Base-by-base conservation (phyloP, 1,284 basidiomycete species). In the Ganoderma boninense region DNA sequence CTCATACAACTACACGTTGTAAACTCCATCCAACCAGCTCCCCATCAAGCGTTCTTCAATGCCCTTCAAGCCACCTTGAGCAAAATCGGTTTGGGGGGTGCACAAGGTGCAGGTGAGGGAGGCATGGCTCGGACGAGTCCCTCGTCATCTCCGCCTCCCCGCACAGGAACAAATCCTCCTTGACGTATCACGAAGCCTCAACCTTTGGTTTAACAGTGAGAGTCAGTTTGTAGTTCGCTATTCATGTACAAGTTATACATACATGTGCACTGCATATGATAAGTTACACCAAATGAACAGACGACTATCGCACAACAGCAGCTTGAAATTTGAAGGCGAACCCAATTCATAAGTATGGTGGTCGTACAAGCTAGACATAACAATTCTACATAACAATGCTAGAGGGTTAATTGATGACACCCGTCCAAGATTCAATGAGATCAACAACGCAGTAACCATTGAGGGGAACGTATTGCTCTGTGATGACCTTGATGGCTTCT, bases 401-500 rank as follows among this genome's bases (percentile, higher is more conserved):
- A 26, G 5, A 40, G n/a, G n/a, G 14, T 60, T 63, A 71, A 0
- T 70, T 76, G 52, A 91, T 78, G 35, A 89, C 82, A 20, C 91
- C 92, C 11, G 94, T 95, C 89, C 89, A 92, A 42, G 89, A 90
- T 71, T 92, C 91, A 64, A 99, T 89, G 70, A 98, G 87, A 83
- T 99, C 97, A 66, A 97, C 86, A 35, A 96, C 86, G 74, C 94
- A 95, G 71, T 92, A 93, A 26, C 96, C 95, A 76, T 94, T 91
- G 69, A 98, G 87, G 2, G 97, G 97, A 26, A 96, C 87, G 80
- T 99, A 99, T 82, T 99, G 98, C 78, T 92, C 92, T 71, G 97
- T 99, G 76, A 98, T 93, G 81, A 99, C 87, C 87, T 99, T 99
- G 88, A 99, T 99, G 8, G 92, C 91, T 82, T 99, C 98, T 77